Conservation (phyloP, 129 eudicot genomes). For the Gnaphalium uliginosum region DNA sequence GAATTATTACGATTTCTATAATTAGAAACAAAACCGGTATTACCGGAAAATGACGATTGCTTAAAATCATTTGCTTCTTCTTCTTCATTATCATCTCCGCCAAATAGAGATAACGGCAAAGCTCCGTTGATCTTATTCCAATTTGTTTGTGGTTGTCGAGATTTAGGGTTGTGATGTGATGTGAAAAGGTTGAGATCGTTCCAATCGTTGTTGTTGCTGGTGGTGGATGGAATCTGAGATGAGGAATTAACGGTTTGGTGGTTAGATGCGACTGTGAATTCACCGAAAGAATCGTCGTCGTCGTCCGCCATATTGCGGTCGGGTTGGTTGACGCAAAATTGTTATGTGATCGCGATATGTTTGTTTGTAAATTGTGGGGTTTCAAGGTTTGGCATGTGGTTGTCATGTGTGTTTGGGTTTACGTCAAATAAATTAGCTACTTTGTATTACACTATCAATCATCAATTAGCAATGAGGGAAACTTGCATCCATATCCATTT, state of each 20-base stretch:
- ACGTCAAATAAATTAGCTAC: not conserved
- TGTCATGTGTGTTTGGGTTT: not conserved
- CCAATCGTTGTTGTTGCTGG: constrained; percentile 57
- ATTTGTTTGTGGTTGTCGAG: constrained; percentile 7
- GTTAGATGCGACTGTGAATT: constrained; percentile 66
- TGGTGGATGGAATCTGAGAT: constrained; percentile 24
- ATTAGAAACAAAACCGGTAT: constrained; percentile 19
- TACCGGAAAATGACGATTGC: constrained; percentile 13
- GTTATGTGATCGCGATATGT: not conserved
- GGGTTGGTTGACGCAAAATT: not conserved
- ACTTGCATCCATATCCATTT: too few relatives aligned
- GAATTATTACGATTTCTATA: not conserved
- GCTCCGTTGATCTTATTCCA: constrained; percentile 75
- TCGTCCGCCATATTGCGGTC: constrained; percentile 49
- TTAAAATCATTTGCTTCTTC: constrained; percentile 28
- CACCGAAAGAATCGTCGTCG: constrained; percentile 64
- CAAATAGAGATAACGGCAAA: constrained; percentile 74
- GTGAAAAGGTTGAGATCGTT: constrained; percentile 48
- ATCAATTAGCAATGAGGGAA: too few relatives aligned
- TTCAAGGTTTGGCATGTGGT: not conserved
- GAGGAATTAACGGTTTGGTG: constrained; percentile 18
- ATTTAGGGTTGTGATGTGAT: constrained; percentile 35
- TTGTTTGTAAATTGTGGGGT: not conserved
- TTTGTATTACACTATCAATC: not conserved
- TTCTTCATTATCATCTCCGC: constrained; percentile 53